phyloP scores from a whole-genome alignment of 2,329 filamentous ascomycete species.

The Mycosphaerella sp. region DNA sequence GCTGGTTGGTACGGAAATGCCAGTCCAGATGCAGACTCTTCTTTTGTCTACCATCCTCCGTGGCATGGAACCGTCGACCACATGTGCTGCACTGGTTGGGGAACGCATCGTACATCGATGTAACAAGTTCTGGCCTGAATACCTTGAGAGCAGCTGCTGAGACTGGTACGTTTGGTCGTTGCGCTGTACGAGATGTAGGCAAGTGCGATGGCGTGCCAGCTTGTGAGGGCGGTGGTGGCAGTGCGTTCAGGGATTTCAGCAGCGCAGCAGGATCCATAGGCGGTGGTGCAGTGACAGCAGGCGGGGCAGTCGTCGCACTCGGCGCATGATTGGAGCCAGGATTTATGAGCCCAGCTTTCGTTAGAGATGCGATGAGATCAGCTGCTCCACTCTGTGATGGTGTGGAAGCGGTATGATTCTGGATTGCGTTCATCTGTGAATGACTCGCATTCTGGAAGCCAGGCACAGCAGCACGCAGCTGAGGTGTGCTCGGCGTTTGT shows the following conservation, averaged over 20 bases:
- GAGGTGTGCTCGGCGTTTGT: constrained; percentile 35
- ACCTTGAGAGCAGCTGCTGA: constrained; percentile 30
- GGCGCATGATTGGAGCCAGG: constrained; percentile 10
- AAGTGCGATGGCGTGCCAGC: constrained; percentile 19
- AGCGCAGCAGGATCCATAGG: constrained; percentile 18
- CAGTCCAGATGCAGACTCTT: constrained; percentile 94
- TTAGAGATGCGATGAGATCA: constrained; percentile 30
- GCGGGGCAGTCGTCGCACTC: constrained; percentile 6
- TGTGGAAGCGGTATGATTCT: constrained; percentile 27
- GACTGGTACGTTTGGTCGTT: constrained; percentile 23
- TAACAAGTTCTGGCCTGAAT: constrained; percentile 67
- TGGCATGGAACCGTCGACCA: constrained; percentile 74
- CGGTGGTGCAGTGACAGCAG: constrained; percentile 16
- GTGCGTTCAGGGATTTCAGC: constrained; percentile 25
- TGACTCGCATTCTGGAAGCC: constrained; percentile 29
- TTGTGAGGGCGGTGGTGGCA: constrained; percentile 25
- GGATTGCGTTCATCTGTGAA: constrained; percentile 30
- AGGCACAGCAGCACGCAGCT: constrained; percentile 32
- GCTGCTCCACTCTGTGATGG: constrained; percentile 17
- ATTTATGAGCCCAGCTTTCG: constrained; percentile 28
- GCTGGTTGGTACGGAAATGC: constrained; percentile 92
- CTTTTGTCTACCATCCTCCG: constrained; percentile 70
- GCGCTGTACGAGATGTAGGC: constrained; percentile 6
- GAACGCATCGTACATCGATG: constrained; percentile 69
- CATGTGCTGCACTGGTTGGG: constrained; percentile 88